phyloP scores from a whole-genome alignment of 2,329 filamentous ascomycete species.

The Cadophora malorum region DNA sequence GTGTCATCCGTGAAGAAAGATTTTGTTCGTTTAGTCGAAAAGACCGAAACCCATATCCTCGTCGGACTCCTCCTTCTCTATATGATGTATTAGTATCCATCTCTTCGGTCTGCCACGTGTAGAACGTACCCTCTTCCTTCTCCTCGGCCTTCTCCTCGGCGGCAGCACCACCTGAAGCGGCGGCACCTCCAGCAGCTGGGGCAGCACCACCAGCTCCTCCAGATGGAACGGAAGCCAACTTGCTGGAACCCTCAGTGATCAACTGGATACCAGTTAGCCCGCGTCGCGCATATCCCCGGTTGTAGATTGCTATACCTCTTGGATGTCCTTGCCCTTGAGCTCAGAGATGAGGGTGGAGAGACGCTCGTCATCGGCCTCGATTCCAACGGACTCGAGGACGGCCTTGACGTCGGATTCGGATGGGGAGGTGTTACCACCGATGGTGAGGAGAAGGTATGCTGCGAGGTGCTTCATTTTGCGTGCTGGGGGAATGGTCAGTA shows the following conservation, averaged over 20 bases:
- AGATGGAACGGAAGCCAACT: constrained; percentile 97
- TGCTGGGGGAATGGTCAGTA: constrained; percentile 47
- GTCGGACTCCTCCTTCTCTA: constrained; percentile 73
- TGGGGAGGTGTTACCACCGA: constrained; percentile 90
- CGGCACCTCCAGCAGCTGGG: constrained; percentile 69
- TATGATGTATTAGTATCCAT: constrained; percentile 39
- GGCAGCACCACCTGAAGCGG: constrained; percentile 69
- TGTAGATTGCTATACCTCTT: constrained; percentile 69
- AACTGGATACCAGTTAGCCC: constrained; percentile 63
- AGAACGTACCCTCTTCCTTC: constrained; percentile 82
- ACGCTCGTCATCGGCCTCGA: constrained; percentile 90
- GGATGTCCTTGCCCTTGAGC: constrained; percentile 91
- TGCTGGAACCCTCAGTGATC: constrained; percentile 86
- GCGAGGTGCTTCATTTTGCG: constrained; percentile 99
- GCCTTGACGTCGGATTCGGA: constrained; percentile 84
- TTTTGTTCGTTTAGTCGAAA: constrained; percentile 66
- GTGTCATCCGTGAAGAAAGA: constrained; percentile 30
- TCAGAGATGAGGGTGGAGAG: constrained; percentile 86
- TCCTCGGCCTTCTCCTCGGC: constrained; percentile 72
- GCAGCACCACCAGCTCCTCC: constrained; percentile 75
- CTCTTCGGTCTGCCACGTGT: background rate
- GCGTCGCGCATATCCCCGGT: constrained; percentile 36
- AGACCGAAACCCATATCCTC: constrained; percentile 81
- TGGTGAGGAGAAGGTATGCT: constrained; percentile 95
- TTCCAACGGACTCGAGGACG: constrained; percentile 92